phyloP scores from a whole-genome alignment of 2,329 filamentous ascomycete genomes.

The Neurospora crassa region DNA sequence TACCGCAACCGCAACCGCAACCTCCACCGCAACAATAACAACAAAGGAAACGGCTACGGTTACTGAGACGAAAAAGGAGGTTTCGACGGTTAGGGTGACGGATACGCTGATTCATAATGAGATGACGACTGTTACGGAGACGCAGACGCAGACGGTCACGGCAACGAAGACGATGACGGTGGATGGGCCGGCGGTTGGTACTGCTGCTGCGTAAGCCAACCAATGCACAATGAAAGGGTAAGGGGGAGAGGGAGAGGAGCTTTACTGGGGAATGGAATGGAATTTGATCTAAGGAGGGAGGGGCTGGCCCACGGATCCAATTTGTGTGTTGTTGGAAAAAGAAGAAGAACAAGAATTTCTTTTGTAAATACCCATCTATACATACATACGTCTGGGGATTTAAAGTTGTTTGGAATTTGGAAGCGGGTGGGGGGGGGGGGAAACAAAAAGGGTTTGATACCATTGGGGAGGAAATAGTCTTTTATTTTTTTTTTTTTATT shows the following conservation, averaged over 20 bases:
- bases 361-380: no score
- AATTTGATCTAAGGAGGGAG: background rate
- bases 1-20: background rate
- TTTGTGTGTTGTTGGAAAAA: no score
- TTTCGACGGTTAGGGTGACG: background rate
- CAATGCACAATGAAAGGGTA: background rate
- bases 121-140: background rate
- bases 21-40: no score
- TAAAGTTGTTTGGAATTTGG: no score
- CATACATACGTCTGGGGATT: no score
- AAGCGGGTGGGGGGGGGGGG: no score
- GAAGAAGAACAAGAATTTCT: no score
- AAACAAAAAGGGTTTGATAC: no score
- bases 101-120: background rate
- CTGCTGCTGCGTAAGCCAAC: background rate
- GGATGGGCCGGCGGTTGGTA: background rate
- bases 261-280: background rate
- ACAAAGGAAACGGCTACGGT: background rate
- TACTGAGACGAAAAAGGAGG: background rate
- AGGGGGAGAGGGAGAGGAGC: background rate
- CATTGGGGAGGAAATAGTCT: no score
- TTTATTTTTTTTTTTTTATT: no score
- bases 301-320: no score
- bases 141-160: background rate
- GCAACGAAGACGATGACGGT: background rate